Percentiles rank a stretch among this genome's conserved stretches.
These are phyloP conservation scores for Austroboletus novae-zelandiae DNA, from an alignment of 1,284 basidiomycete species.

Conservation along the genomic window DNA sequence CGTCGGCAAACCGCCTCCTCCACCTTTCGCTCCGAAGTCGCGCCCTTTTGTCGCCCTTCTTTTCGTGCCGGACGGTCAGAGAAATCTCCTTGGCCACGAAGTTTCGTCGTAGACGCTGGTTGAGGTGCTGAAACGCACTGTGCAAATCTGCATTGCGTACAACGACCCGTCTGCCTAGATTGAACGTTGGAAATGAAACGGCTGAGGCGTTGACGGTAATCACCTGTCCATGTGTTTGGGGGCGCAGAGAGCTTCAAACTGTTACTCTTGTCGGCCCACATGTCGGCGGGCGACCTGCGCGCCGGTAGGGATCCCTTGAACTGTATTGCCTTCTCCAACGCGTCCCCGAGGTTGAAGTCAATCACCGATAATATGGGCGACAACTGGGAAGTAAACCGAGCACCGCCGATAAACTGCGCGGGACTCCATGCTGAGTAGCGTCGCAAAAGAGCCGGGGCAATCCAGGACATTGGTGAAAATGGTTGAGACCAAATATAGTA, in stretches of 20 bases:
- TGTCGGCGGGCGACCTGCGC: conserved; percentile 29
- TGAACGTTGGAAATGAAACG: conserved; percentile 4
- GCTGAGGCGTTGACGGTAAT: not conserved
- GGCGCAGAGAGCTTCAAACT: conserved; percentile 24
- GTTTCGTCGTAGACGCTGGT: conserved; percentile 54
- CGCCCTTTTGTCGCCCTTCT: conserved; percentile 36
- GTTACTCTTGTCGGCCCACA: conserved; percentile 37
- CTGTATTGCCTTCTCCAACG: conserved; percentile 18
- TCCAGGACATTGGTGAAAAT: conserved; percentile 26
- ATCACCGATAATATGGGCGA: not conserved
- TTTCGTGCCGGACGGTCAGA: conserved; percentile 59
- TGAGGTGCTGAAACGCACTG: conserved; percentile 47
- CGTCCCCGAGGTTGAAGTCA: conserved; percentile 13
- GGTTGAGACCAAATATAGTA: conserved; percentile 18
- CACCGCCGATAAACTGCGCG: conserved; percentile 1
- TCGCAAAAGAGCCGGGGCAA: conserved; percentile 16
- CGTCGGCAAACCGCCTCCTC: conserved; percentile 37
- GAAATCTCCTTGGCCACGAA: conserved; percentile 52
- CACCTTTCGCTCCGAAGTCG: conserved; percentile 37
- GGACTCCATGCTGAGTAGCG: not conserved
- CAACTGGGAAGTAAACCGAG: conserved; percentile 10
- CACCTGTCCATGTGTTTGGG: conserved; percentile 31
- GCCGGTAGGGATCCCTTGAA: conserved; percentile 13
- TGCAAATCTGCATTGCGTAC: conserved; percentile 36
- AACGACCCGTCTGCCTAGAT: conserved; percentile 42